These are phyloP conservation scores for Tilletiopsis washingtonensis DNA, from an alignment of 1,284 basidiomycete genomes.

Conservation along the genomic window DNA sequence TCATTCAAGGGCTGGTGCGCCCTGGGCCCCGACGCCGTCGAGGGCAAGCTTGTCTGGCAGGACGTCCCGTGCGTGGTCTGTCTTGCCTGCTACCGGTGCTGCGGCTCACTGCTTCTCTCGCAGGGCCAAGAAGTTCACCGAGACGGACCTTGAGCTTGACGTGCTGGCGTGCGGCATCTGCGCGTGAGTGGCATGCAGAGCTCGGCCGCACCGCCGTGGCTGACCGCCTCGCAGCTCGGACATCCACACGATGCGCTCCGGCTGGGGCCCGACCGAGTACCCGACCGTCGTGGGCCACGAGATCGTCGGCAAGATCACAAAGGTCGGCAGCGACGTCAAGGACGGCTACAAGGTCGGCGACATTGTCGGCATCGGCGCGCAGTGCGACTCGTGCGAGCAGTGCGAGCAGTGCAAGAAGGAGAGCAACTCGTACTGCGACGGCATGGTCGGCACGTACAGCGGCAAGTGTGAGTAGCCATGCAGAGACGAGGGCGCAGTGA, in stretches of 20 bases:
- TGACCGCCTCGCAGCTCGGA: conserved; percentile 1
- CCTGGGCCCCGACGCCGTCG: conserved; percentile 24
- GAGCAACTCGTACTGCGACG: conserved; percentile 32
- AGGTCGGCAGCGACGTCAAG: conserved; percentile 50
- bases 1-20: conserved; percentile 36
- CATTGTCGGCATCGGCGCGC: conserved; percentile 59
- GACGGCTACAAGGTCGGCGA: conserved; percentile 56
- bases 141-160: conserved; percentile 30
- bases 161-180: conserved; percentile 25
- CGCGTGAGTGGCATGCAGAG: not conserved
- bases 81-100: not conserved
- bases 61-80: not conserved
- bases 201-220: not conserved
- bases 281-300: conserved; percentile 52
- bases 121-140: conserved; percentile 24
- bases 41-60: conserved; percentile 31
- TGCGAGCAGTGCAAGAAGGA: conserved; percentile 55
- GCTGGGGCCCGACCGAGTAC: conserved; percentile 31
- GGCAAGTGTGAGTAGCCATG: conserved; percentile 42
- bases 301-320: conserved; percentile 55
- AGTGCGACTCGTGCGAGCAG: conserved; percentile 54
- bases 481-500: too few relatives aligned
- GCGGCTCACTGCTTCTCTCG: not conserved
- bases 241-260: conserved; percentile 29
- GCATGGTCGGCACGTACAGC: conserved; percentile 47